These are phyloP conservation scores for Colletotrichum lindemuthianum DNA, from an alignment of 2,329 filamentous ascomycete species.

Conservation along the genomic window DNA sequence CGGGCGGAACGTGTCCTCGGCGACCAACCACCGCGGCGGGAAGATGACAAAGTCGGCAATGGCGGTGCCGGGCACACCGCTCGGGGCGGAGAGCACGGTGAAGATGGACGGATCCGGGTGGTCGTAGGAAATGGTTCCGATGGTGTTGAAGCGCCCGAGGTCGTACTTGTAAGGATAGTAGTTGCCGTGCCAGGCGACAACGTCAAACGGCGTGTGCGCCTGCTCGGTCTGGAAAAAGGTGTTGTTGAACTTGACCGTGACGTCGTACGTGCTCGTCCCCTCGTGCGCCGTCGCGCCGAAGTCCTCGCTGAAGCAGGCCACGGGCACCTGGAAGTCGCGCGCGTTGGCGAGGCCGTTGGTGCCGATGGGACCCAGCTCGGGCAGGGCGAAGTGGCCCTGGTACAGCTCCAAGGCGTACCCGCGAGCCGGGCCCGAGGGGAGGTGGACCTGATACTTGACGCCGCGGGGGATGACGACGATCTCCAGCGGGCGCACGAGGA, in stretches of 20 bases:
- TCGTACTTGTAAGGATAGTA: conserved; percentile 88
- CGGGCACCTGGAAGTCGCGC: conserved; percentile 79
- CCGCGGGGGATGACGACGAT: conserved; percentile 81
- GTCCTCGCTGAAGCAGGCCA: conserved; percentile 74
- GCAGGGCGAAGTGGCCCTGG: conserved; percentile 76
- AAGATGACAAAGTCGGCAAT: conserved; percentile 79
- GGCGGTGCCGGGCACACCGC: conserved; percentile 69
- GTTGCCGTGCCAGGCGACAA: conserved; percentile 83
- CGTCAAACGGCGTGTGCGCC: conserved; percentile 78
- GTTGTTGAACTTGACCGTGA: conserved; percentile 75
- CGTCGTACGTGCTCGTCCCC: conserved; percentile 52
- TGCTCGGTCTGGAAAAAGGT: conserved; percentile 73
- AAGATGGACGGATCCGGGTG: conserved; percentile 84
- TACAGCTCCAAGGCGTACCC: conserved; percentile 83
- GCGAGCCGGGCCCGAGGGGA: conserved; percentile 69
- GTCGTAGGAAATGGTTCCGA: conserved; percentile 78
- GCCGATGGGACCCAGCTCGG: conserved; percentile 78
- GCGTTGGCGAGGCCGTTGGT: conserved; percentile 79
- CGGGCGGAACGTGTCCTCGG: conserved; percentile 75
- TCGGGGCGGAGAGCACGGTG: conserved; percentile 74
- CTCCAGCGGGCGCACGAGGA: conserved; percentile 81
- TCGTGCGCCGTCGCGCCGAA: conserved; percentile 51
- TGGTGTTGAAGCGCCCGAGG: conserved; percentile 78
- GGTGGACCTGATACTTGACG: conserved; percentile 76
- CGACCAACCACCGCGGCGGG: conserved; percentile 76